phyloP scores from a whole-genome alignment of 2,329 filamentous ascomycete species.

The Paraconiothyrium brasiliense region DNA sequence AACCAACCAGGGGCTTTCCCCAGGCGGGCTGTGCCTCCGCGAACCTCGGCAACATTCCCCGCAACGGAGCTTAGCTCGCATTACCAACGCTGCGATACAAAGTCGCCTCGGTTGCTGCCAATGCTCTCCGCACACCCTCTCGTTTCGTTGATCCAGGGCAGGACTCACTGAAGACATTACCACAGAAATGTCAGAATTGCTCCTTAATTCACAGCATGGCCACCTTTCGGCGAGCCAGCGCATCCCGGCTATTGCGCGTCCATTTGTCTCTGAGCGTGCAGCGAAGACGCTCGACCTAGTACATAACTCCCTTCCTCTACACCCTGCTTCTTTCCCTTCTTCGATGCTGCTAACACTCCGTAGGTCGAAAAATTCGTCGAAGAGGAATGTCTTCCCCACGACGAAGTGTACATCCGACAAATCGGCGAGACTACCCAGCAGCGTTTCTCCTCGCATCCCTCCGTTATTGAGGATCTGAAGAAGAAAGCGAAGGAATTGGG shows the following conservation, averaged over 20 bases:
- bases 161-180: background rate
- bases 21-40: slow-evolving; percentile 17
- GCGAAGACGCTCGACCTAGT: slow-evolving; percentile 83
- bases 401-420: slow-evolving; percentile 81
- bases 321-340: background rate
- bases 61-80: slow-evolving; percentile 13
- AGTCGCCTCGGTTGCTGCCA: slow-evolving; percentile 10
- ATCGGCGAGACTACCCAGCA: slow-evolving; percentile 74
- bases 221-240: slow-evolving; percentile 60
- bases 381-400: slow-evolving; percentile 82
- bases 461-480: slow-evolving; percentile 90
- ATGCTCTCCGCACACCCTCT: background rate
- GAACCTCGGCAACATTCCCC: slow-evolving; percentile 36
- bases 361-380: slow-evolving; percentile 95
- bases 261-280: slow-evolving; percentile 82
- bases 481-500: slow-evolving; percentile 81
- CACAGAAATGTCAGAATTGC: slow-evolving; percentile 44
- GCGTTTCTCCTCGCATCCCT: slow-evolving; percentile 81
- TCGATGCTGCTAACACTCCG: slow-evolving; percentile 3
- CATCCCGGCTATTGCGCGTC: slow-evolving; percentile 67
- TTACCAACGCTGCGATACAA: slow-evolving; percentile 5
- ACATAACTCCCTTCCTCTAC: slow-evolving; percentile 29
- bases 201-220: slow-evolving; percentile 47
- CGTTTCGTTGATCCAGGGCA: background rate
- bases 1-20: slow-evolving; percentile 6